A percentile compares a stretch with the other conserved stretches of the same genome.
These are phyloP conservation scores for Fusarium anguioides DNA, from an alignment of 2,329 filamentous ascomycete genomes.

Conservation along the genomic window DNA sequence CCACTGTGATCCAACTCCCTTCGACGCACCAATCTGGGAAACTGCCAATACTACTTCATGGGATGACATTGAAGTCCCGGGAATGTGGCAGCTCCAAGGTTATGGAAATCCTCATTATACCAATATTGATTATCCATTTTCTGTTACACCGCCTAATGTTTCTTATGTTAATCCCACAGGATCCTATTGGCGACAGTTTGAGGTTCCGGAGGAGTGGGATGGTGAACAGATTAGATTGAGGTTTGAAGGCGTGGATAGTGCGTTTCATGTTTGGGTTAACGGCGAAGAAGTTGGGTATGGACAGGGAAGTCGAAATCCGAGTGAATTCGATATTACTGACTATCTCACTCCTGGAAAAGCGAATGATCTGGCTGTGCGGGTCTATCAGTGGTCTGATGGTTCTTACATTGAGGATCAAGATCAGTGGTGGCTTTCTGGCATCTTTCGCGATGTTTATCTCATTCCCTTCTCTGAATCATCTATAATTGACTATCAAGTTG, in stretches of 20 bases:
- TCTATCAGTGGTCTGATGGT: slow-evolving; percentile 79
- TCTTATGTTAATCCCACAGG: slow-evolving; percentile 74
- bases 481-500: slow-evolving; percentile 57
- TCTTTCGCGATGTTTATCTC: slow-evolving; percentile 76
- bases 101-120: slow-evolving; percentile 76
- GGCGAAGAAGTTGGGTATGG: slow-evolving; percentile 75
- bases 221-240: slow-evolving; percentile 70
- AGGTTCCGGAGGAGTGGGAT: slow-evolving; percentile 59
- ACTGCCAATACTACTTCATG: slow-evolving; percentile 6
- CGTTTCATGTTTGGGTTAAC: slow-evolving; percentile 79
- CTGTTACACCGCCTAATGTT: slow-evolving; percentile 73
- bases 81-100: slow-evolving; percentile 78
- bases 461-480: slow-evolving; percentile 66
- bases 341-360: slow-evolving; percentile 56
- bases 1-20: slow-evolving; percentile 17
- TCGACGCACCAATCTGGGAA: slow-evolving; percentile 13
- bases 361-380: slow-evolving; percentile 72
- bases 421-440: slow-evolving; percentile 72
- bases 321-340: slow-evolving; percentile 76
- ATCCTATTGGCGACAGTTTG: slow-evolving; percentile 69
- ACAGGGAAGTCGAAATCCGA: slow-evolving; percentile 77
- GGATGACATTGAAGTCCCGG: slow-evolving; percentile 67
- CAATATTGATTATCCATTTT: slow-evolving; percentile 75
- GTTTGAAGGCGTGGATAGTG: slow-evolving; percentile 80
- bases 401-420: slow-evolving; percentile 79